Evolutionary conservation across 1,284 basidiomycete genomes (phyloP).

Genomic region (Rhodotorula mucilaginosa): DNA sequence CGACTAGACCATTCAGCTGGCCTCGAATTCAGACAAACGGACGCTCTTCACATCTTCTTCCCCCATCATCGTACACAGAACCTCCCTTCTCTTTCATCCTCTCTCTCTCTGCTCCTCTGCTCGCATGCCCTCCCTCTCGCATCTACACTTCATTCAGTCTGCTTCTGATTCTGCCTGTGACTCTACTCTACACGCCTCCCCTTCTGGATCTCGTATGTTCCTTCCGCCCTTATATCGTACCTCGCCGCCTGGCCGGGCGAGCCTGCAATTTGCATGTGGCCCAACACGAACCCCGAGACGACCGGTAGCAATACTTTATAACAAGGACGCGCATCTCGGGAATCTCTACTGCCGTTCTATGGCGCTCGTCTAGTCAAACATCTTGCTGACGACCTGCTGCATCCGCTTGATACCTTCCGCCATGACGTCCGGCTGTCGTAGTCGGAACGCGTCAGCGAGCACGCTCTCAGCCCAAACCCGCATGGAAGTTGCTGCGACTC

Average conservation of each 20-base stretch:
- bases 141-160: neutral
- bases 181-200: neutral
- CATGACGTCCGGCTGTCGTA: neutral
- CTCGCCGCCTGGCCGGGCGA: too few species aligned
- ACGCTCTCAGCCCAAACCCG: neutral
- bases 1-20: too few species aligned
- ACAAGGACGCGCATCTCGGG: neutral
- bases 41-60: neutral
- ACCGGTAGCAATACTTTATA: too few species aligned
- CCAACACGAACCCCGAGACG: too few species aligned
- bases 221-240: too few species aligned
- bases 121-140: neutral
- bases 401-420: constrained; percentile 12
- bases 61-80: neutral
- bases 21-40: neutral
- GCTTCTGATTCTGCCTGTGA: neutral
- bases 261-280: too few species aligned
- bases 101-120: neutral
- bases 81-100: neutral
- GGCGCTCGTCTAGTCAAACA: constrained; percentile 2
- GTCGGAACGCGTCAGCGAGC: neutral
- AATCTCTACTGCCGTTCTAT: neutral
- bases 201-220: too few species aligned
- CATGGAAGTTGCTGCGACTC: neutral
- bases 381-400: constrained; percentile 7